These are phyloP conservation scores for Pyrenophora tritici-repentis DNA, from an alignment of 2,329 filamentous ascomycete species.

Conservation along the genomic window DNA sequence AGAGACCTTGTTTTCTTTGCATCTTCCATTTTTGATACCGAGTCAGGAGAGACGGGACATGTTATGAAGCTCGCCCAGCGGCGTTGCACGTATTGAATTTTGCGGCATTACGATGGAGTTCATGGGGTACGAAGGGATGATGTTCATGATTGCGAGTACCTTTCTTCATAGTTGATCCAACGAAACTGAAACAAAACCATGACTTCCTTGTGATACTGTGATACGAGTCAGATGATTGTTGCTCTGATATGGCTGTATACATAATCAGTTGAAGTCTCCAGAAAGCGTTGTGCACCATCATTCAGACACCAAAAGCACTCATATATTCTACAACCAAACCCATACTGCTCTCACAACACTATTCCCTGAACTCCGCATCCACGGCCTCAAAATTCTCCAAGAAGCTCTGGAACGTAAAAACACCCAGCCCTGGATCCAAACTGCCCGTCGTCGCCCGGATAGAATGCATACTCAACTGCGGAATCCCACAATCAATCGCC, in stretches of 20 bases:
- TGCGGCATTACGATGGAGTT: slow-evolving; percentile 21
- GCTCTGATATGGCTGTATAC: too few relatives aligned
- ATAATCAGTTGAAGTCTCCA: too few relatives aligned
- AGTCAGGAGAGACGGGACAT: too few relatives aligned
- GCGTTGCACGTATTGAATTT: slow-evolving; percentile 10
- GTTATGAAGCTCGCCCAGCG: not conserved
- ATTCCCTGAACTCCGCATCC: slow-evolving; percentile 72
- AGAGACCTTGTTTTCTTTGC: too few relatives aligned
- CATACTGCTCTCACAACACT: too few relatives aligned
- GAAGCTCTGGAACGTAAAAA: slow-evolving; percentile 87
- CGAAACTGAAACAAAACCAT: not conserved
- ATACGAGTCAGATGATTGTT: too few relatives aligned
- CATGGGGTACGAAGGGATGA: not conserved
- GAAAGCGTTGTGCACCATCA: too few relatives aligned
- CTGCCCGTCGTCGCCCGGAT: slow-evolving; percentile 86
- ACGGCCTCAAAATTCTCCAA: slow-evolving; percentile 84
- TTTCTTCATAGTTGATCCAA: slow-evolving; percentile 5
- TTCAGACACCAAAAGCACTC: too few relatives aligned
- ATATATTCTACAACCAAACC: too few relatives aligned
- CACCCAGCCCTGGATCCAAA: slow-evolving; percentile 84
- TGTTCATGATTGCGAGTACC: slow-evolving; percentile 2
- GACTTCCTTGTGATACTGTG: too few relatives aligned
- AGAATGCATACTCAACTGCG: slow-evolving; percentile 92
- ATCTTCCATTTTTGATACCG: too few relatives aligned
- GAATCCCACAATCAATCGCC: slow-evolving; percentile 84